A percentile compares a stretch with the other conserved stretches of the same genome.
These are phyloP conservation scores for Gomphus sp. DNA, from an alignment of 1,284 basidiomycete species.

Conservation along the genomic window DNA sequence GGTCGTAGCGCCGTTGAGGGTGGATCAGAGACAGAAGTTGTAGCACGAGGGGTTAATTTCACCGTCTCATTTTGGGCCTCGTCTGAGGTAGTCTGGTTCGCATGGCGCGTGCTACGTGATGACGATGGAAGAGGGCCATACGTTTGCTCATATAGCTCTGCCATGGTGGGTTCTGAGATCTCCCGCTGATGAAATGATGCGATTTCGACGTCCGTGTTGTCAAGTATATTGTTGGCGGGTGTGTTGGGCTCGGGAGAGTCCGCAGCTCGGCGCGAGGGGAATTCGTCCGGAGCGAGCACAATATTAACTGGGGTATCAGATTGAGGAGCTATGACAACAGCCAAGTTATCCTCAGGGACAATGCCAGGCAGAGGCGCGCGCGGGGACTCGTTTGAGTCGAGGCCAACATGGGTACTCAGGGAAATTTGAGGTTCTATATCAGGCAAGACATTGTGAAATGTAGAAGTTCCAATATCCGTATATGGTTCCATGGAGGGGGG, in stretches of 20 bases:
- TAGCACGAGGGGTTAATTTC: neutral
- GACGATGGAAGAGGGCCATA: slow-evolving; percentile 2
- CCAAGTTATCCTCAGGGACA: neutral
- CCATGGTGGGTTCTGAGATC: slow-evolving; percentile 3
- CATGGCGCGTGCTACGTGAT: neutral
- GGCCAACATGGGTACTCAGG: neutral
- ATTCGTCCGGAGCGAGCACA: neutral
- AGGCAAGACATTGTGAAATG: neutral
- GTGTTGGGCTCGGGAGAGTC: neutral
- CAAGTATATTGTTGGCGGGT: neutral
- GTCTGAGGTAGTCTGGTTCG: neutral
- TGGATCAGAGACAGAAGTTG: neutral
- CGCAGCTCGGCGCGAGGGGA: neutral
- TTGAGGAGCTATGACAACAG: neutral
- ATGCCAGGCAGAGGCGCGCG: neutral
- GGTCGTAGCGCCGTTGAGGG: slow-evolving; percentile 2
- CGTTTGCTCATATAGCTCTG: slow-evolving; percentile 3
- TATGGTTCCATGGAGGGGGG: neutral
- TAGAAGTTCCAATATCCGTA: neutral
- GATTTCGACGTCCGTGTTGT: neutral
- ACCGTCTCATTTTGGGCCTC: neutral
- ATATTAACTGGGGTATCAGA: neutral
- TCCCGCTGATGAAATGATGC: neutral
- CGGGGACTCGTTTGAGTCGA: neutral
- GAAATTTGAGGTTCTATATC: neutral